A percentile compares a stretch with the other conserved stretches of the same genome.
These are phyloP conservation scores for Tolypocladium guangdongense DNA, from an alignment of 2,329 filamentous ascomycete genomes.

Conservation along the genomic window DNA sequence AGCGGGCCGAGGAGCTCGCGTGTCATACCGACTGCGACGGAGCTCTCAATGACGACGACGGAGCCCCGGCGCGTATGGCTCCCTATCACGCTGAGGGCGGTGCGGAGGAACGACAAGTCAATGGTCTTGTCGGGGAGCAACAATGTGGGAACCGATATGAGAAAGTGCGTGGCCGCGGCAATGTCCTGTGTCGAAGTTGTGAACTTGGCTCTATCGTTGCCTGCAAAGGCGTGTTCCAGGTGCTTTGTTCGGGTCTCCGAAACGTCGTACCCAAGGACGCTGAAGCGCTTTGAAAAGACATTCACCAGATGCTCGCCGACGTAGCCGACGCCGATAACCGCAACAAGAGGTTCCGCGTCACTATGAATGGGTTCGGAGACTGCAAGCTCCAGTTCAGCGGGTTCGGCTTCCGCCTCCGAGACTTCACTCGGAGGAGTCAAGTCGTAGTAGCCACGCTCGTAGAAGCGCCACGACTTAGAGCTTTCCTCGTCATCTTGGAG, in stretches of 20 bases:
- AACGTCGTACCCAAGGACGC: constrained; percentile 38
- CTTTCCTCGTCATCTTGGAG: not conserved
- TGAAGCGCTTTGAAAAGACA: constrained; percentile 28
- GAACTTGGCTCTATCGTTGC: constrained; percentile 20
- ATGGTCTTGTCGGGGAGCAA: constrained; percentile 34
- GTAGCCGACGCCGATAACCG: constrained; percentile 41
- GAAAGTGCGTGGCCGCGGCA: constrained; percentile 34
- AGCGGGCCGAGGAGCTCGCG: constrained; percentile 35
- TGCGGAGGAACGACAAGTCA: constrained; percentile 34
- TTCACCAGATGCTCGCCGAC: constrained; percentile 38
- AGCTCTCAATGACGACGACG: constrained; percentile 41
- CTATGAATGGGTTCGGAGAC: not conserved
- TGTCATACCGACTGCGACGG: constrained; percentile 44
- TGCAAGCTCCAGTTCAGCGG: constrained; percentile 1
- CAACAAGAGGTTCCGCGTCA: constrained; percentile 23
- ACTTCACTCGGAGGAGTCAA: constrained; percentile 22
- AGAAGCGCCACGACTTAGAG: constrained; percentile 3
- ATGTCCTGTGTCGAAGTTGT: constrained; percentile 28
- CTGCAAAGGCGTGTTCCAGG: constrained; percentile 17
- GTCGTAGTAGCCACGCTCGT: constrained; percentile 17
- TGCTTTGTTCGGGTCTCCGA: constrained; percentile 25
- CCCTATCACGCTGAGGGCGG: constrained; percentile 30
- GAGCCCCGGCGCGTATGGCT: constrained; percentile 30
- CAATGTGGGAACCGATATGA: constrained; percentile 43
- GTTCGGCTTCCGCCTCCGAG: constrained; percentile 13